Conservation (phyloP, 2,329 filamentous ascomycete genomes). For the Chrysoporthe cubensis region DNA sequence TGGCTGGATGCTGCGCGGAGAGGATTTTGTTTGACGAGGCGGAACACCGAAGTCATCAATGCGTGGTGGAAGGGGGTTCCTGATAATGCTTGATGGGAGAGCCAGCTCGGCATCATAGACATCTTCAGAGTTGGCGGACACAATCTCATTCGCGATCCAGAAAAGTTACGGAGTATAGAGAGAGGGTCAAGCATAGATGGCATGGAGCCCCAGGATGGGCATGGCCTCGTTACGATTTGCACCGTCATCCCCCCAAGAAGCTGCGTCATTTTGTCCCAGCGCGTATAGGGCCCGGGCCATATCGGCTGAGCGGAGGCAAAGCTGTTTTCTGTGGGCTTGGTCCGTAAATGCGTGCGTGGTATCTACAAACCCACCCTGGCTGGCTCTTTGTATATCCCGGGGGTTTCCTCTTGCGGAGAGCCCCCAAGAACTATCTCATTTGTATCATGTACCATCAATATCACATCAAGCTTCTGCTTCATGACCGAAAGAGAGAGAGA, state of each 20-base stretch:
- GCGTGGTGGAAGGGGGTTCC: background rate
- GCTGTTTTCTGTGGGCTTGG: background rate
- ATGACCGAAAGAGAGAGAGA: background rate
- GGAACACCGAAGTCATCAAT: background rate
- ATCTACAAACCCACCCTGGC: background rate
- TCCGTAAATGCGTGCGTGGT: background rate
- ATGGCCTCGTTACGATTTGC: background rate
- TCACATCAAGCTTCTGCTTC: conserved; percentile 11
- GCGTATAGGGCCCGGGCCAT: background rate
- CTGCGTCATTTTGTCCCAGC: background rate
- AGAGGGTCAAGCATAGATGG: conserved; percentile 17
- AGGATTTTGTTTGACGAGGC: background rate
- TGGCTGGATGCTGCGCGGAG: background rate
- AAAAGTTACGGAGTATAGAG: background rate
- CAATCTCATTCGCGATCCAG: background rate
- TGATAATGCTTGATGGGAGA: conserved; percentile 4
- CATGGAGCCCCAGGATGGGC: conserved; percentile 9
- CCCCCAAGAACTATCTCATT: conserved; percentile 6
- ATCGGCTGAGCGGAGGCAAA: background rate
- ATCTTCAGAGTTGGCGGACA: background rate
- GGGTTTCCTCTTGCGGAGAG: background rate
- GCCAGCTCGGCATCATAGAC: background rate
- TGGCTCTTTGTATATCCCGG: conserved; percentile 12
- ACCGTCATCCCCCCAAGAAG: background rate
- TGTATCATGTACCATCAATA: conserved; percentile 25